Evolutionary conservation across 1,139 yeast species (phyloP).

Genomic region (Kurtzmaniella natalensis): DNA sequence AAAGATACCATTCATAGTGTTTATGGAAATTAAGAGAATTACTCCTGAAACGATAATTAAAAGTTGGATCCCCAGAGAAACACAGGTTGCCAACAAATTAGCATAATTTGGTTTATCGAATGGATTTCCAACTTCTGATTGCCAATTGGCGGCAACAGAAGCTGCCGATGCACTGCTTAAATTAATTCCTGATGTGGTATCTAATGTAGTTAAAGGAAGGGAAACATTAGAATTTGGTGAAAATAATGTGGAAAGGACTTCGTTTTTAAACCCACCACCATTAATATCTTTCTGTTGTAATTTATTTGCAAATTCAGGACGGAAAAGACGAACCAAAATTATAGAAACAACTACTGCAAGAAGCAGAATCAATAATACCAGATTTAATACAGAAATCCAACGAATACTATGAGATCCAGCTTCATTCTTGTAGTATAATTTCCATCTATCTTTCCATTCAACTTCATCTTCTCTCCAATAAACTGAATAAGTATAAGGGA

Average conservation of each 20-base stretch:
- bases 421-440: constrained; percentile 60
- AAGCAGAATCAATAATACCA: constrained; percentile 55
- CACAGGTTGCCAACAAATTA: constrained; percentile 48
- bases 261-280: constrained; percentile 1
- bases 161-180: no score
- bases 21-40: constrained; percentile 52
- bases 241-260: constrained; percentile 1
- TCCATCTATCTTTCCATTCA: constrained; percentile 73
- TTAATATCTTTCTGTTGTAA: neutral
- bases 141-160: no score
- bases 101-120: constrained; percentile 48
- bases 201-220: neutral
- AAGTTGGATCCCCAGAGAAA: constrained; percentile 73
- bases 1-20: constrained; percentile 25
- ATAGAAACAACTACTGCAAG: constrained; percentile 62
- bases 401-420: constrained; percentile 49
- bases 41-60: constrained; percentile 62
- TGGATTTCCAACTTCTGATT: constrained; percentile 49
- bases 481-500: constrained; percentile 82
- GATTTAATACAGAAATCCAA: constrained; percentile 68
- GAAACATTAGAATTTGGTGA: neutral
- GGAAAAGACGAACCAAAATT: constrained; percentile 51
- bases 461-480: constrained; percentile 84
- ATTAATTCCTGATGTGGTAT: neutral
- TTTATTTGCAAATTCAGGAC: constrained; percentile 17